Evolutionary conservation across 441 rosid species (phyloP), one percentile per base, ranked within the genome.

Genomic region (Pelargonium myrrhifolium): DNA sequence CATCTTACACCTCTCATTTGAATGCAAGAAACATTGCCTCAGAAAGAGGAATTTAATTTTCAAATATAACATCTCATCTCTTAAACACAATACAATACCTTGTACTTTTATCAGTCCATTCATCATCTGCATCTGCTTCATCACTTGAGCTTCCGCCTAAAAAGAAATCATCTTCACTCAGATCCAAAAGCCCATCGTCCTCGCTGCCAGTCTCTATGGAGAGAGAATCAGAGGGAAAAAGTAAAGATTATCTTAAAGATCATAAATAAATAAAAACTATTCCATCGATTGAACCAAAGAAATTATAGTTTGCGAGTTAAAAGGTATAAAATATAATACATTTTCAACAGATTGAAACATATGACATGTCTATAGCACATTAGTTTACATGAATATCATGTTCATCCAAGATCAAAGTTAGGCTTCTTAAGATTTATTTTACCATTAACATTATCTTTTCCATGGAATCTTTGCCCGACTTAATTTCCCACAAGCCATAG

Each of bases 91-190:
- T 24, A 24, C 28, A 24, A 69, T 84, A 92, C 98, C 88, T 85
- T 70, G 90, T 79, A 74, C 95, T 92, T 84, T 86, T 89, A 72
- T 91, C 98, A 0, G 98, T 92, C 90, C 88, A 92, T 71, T 92
- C 98, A 79, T 92, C 96, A 83, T 92, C 98, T 26, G 96, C 95
- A 74, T 92, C 90, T 24, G 92, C 96, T 80, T 92, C 98, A 76
- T 92, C 96, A 76, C 96, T 92, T 26, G 98, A 92, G 74, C 86
- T 87, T 79, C 94, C 93, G 76, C 77, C 65, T 62, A 86, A 71
- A 75, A 92, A 92, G 82, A 89, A 89, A 79, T 89, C 94, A 78
- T 92, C 98, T 66, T 92, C 97, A 70, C 92, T 91, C 78, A 86
- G 75, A 77, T 89, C 96, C 81, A 89, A 76, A 74, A 86, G 86